Evolutionary conservation across 768 basidiomycete genomes (phyloP).

Genomic region (Suillus subluteus): DNA sequence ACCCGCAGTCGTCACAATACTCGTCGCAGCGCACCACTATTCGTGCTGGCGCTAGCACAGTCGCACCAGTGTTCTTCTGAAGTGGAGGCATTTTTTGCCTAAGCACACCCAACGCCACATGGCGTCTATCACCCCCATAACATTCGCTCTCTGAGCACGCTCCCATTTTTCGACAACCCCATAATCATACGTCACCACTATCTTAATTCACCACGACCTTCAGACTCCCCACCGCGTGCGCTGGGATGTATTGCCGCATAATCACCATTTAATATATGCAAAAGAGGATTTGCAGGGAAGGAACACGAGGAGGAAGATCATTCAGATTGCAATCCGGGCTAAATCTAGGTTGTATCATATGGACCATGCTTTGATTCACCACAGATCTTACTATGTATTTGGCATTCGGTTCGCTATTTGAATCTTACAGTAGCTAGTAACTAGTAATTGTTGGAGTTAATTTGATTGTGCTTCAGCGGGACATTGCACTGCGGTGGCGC

Average conservation of each 20-base stretch:
- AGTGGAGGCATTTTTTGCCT: neutral
- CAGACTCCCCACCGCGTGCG: neutral
- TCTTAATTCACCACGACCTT: neutral
- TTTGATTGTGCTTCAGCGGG: neutral
- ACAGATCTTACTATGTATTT: slow-evolving; percentile 5
- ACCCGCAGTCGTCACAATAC: slow-evolving; percentile 30
- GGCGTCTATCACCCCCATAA: neutral
- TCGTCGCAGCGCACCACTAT: slow-evolving; percentile 41
- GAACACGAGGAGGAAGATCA: slow-evolving; percentile 2
- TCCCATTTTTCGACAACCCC: neutral
- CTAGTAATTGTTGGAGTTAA: slow-evolving; percentile 1
- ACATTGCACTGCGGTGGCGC: neutral
- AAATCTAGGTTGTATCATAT: slow-evolving; percentile 1
- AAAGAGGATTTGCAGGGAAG: neutral
- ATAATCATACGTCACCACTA: slow-evolving; percentile 3
- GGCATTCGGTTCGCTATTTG: slow-evolving; percentile 6
- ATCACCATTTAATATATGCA: slow-evolving; percentile 5
- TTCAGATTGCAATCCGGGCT: neutral
- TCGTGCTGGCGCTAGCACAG: slow-evolving; percentile 51
- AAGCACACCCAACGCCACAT: neutral
- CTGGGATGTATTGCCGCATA: neutral
- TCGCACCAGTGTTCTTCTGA: slow-evolving; percentile 66
- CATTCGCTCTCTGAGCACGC: neutral
- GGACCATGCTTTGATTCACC: slow-evolving; percentile 6
- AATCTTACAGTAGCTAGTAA: slow-evolving; percentile 1